Evolutionary conservation across 2,329 filamentous ascomycete genomes (phyloP), one percentile per base, ranked within the genome.

Genomic region (Fusarium sp.): DNA sequence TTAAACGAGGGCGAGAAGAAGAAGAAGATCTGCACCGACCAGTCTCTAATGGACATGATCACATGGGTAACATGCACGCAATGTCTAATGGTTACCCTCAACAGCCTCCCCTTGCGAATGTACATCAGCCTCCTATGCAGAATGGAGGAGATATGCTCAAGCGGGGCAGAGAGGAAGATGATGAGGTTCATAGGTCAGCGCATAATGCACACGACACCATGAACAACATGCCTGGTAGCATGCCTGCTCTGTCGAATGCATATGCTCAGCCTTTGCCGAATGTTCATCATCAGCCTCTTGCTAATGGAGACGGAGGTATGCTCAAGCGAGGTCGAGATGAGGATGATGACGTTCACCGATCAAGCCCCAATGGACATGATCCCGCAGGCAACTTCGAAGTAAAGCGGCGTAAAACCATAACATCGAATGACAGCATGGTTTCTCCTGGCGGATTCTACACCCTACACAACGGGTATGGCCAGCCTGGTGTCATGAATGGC

Each of bases 401-500:
- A 67, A 97, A 97, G 85, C 91, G 94, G 75, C 91, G 93, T 71
- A 96, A 95, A 86, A 95, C 93, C 2, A 87, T 93, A 75, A 88
- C 66, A 22, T 68, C 66, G 13, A 68, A 62, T 38, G 66, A 68
- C 47, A 59, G 56, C 24, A 68, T 68, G 66, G 47, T 68, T 18
- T 66, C 66, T 17, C 66, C 66, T 4, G 63, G 57, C 8, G 57
- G 63, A 54, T 70, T 70, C 30, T 70, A 70, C n/a, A 66, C 62
- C 13, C 39, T 70, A n/a, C 63, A 65, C n/a, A 45, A 42, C n/a
- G 50, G 56, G 28, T 69, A 69, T 41, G 58, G 47, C n/a, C 60
- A 73, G 26, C 63, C 64, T 50, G 45, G 59, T 32, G 82, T 90
- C 28, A 85, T 93, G 83, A 96, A 94, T 76, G 93, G 92, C 24